Evolutionary conservation across 768 basidiomycete species (phyloP), one percentile per base, ranked within the genome.

Genomic region (Suillus weaverae): DNA sequence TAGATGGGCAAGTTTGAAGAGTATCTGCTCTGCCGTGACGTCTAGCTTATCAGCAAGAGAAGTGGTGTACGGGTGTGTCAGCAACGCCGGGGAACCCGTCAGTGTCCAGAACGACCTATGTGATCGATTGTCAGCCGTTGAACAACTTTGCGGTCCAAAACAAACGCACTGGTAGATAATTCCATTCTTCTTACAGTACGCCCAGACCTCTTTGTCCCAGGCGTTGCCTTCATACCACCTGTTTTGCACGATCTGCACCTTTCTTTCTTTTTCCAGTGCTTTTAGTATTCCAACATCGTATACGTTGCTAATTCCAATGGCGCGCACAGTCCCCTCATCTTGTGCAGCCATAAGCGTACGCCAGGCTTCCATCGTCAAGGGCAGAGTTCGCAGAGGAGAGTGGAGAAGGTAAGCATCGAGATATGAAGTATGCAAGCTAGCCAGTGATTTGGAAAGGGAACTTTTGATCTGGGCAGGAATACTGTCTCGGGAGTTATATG

Each of bases 41-140:
- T 78, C 74, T 32, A 84, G 77, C 30, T 75, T 78, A 20, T 78
- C 64, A 0, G 87, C 84, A 16, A 89, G 76, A 4, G 76, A 67
- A 20, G 74, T 68, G 5, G 89, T 70, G 2, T 77, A 71, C 0
- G 82, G 84, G 70, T 88, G 83, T 4, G 72, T 62, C 5, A 93
- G 77, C 10, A 94, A 78, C 18, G 71, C 78, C 5, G 91, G 89
- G 3, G 91, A 90, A n/a, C 91, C 90, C 1, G 89, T 84, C 30
- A 95, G 77, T 30, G 94, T 94, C 93, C 94, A 94, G 75, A 95
- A 94, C 18, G 92, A 92, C 69, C 92, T 92, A 69, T n/a, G n/a
- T 33, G 53, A 39, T 26, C 61, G 22, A 8, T 7, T 32, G 35
- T 57, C 36, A 38, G 57, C 16, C 11, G 3, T 9, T 1, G 8